Evolutionary conservation across 768 basidiomycete species (phyloP), one percentile per base, ranked within the genome.

Genomic region (Collybia nuda): DNA sequence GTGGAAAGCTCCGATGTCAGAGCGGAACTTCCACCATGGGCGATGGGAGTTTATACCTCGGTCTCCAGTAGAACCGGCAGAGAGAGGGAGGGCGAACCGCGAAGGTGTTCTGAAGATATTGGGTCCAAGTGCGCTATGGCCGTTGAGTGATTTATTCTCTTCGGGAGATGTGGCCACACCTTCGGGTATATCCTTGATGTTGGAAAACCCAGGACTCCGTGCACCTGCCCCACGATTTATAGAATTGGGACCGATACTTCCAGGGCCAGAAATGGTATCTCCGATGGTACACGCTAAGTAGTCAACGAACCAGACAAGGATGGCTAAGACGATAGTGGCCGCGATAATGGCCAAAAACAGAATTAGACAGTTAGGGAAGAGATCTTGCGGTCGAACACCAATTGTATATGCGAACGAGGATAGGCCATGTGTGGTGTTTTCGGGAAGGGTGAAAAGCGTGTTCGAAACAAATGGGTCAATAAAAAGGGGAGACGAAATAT

Each of bases 301-400:
- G 66, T 95, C 93, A 26, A 89, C 57, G 40, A 79, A 62, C 88
- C 91, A 94, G 32, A 95, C 64, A 17, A 89, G 52, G 32, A 84
- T 53, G 58, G 90, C 90, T 46, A 93, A 61, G 15, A 78, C 69
- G 55, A 91, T 79, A n/a, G 85, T 82, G 8, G 74, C 86, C 1
- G 81, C 90, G 24, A 89, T 68, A 56, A 97, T 85, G 17, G 80
- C 77, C 44, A 97, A 79, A 72, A 97, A 96, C 47, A 98, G 69
- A 35, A 82, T 72, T n/a, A 94, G 70, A 65, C 90, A 93, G 45
- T 87, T 84, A 18, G 80, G 80, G 61, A 97, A 92, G 41, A 94
- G 75, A 62, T 97, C 89, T 60, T 84, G 77, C 1, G 90, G 88
- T 11, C 84, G 82, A 4, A 98, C 63, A 24, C 96, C 97, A 37